Evolutionary conservation across 1,139 yeast species (phyloP), one percentile per base, ranked within the genome.

Genomic region (Suhomyces chickasaworum): DNA sequence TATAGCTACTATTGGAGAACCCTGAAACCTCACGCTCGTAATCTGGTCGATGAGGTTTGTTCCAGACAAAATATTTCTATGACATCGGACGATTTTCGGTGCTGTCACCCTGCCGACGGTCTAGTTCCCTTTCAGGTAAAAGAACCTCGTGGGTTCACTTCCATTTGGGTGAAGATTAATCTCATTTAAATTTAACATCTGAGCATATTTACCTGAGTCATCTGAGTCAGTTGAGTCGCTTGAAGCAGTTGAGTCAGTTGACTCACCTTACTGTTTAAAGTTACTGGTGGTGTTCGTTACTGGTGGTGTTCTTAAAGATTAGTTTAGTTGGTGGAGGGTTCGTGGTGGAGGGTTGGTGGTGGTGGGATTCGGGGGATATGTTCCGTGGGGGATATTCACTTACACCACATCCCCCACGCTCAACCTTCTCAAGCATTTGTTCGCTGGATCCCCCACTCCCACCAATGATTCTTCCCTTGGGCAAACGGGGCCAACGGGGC

Each of bases 1-100:
- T 18, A 37, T 27, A 13, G 40, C 34, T 29, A 37, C 40, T 27
- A 25, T 27, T 29, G 34, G 29, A 13, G 42, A 27, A 33, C 30
- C 42, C 42, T n/a, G 27, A 32, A 30, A n/a, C 33, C 20, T n/a
- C 15, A 7, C 30, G 30, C 16, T 10, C 37, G 17, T 16, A 22
- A 16, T 31, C 15, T 16, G 17, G 15, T 22, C 41, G 35, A 16
- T 23, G 27, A 22, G 27, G 31, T 16, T 30, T 23, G 22, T 18
- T 27, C 33, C 16, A 21, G 13, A n/a, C 12, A 32, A 22, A 32
- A 32, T 20, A 21, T 22, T 18, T 13, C 23, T 22, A 20, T 29
- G 35, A 25, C 29, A 23, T 35, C 37, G 31, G 36, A 31, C 37
- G 12, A 39, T 21, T 22, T 22, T 22, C 21, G 23, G 27, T 23